phyloP scores from a whole-genome alignment of 352 stramenopile genomes.

The Peronosclerospora sorghi region DNA sequence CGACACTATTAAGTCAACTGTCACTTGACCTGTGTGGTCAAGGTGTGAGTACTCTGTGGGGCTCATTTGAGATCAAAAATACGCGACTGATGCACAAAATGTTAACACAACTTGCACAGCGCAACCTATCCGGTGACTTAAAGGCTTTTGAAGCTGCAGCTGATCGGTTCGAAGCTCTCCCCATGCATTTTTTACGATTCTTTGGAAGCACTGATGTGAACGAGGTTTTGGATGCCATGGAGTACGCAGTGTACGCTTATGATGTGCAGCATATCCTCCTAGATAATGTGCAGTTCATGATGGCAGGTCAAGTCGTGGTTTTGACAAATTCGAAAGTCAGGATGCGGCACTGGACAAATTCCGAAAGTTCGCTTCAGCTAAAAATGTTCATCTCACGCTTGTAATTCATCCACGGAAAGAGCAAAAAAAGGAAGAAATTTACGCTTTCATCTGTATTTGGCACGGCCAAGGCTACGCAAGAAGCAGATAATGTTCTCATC shows the following conservation, averaged over 20 bases:
- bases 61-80: conserved; percentile 99
- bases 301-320: conserved; percentile 80
- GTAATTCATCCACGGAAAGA: conserved; percentile 99
- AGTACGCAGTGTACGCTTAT: conserved; percentile 96
- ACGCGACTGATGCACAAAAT: conserved; percentile 96
- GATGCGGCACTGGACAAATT: conserved; percentile 94
- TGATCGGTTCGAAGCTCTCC: conserved; percentile 90
- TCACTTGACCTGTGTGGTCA: conserved; percentile 87
- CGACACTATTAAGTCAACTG: conserved; percentile 88
- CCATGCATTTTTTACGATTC: conserved; percentile 98
- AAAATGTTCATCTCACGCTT: conserved; percentile 97
- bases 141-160: conserved; percentile 68
- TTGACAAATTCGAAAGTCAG: conserved; percentile 84
- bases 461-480: conserved; percentile 97
- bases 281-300: conserved; percentile 99
- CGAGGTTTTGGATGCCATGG: conserved; percentile 97
- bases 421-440: conserved; percentile 86
- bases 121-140: conserved; percentile 55
- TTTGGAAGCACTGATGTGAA: conserved; percentile 93
- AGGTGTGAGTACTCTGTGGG: conserved; percentile 97
- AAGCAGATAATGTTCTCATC: conserved; percentile 99
- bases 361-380: conserved; percentile 92
- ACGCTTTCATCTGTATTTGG: conserved; percentile 96
- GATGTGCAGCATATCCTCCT: conserved; percentile 98
- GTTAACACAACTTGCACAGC: conserved; percentile 89